Evolutionary conservation across 768 basidiomycete species (phyloP).

Genomic region (Polyporus arcularius): DNA sequence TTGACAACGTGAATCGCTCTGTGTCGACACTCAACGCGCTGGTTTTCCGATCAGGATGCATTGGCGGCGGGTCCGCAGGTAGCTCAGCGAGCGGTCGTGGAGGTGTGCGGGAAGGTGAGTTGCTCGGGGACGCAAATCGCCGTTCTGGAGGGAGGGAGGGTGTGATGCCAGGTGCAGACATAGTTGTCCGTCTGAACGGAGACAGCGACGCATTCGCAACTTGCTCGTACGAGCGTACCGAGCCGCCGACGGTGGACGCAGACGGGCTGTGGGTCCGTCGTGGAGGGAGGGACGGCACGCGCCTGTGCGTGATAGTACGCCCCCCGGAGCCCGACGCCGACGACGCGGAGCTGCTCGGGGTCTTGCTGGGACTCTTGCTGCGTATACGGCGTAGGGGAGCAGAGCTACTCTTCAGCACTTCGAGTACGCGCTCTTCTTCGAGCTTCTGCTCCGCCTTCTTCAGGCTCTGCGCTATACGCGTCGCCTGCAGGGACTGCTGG

Average conservation of each 20-base stretch:
- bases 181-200: constrained; percentile 10
- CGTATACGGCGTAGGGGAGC: constrained; percentile 20
- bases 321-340: constrained; percentile 19
- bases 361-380: constrained; percentile 26
- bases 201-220: constrained; percentile 39
- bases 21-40: constrained; percentile 12
- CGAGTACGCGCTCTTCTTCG: constrained; percentile 68
- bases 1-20: constrained; percentile 12
- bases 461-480: constrained; percentile 67
- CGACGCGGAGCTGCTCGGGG: constrained; percentile 6
- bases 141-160: constrained; percentile 13
- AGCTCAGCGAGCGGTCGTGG: constrained; percentile 30
- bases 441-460: constrained; percentile 69
- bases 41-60: constrained; percentile 55
- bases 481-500: constrained; percentile 71
- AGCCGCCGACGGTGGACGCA: constrained; percentile 35
- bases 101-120: constrained; percentile 36
- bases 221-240: constrained; percentile 41
- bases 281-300: constrained; percentile 38
- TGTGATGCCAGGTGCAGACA: neutral
- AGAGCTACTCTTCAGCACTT: constrained; percentile 66
- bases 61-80: constrained; percentile 46
- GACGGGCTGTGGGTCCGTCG: constrained; percentile 37
- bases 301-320: constrained; percentile 3
- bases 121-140: constrained; percentile 20